Evolutionary conservation across 2,329 filamentous ascomycete species (phyloP).

Genomic region (Fusarium penzigii): DNA sequence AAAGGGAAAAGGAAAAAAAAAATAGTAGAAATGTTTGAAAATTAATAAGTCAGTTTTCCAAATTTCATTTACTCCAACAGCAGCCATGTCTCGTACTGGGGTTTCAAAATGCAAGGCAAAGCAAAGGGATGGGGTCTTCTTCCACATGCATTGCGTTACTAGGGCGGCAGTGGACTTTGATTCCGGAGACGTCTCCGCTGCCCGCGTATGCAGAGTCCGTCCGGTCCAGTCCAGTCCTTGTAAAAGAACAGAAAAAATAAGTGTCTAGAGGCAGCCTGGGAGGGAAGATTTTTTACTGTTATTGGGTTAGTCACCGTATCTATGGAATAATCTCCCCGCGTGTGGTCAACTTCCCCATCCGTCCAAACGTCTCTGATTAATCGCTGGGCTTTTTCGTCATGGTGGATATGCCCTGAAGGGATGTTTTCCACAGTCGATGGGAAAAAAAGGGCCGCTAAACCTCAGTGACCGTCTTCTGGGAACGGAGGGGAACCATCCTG

Average conservation of each 20-base stretch:
- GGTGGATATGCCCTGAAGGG: slow-evolving; percentile 30
- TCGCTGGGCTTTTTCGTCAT: slow-evolving; percentile 31
- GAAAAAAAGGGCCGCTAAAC: slow-evolving; percentile 29
- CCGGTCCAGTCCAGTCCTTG: too few species aligned
- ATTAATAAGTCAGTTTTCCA: slow-evolving; percentile 6
- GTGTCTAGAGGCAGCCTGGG: neutral
- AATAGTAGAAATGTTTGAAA: too few species aligned
- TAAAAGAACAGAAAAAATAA: too few species aligned
- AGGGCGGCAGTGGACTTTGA: too few species aligned
- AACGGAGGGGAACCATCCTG: slow-evolving; percentile 21
- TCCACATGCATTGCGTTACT: too few species aligned
- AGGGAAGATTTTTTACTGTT: slow-evolving; percentile 1
- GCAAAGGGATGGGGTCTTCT: too few species aligned
- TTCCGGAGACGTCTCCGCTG: too few species aligned
- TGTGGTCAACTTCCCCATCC: slow-evolving; percentile 18
- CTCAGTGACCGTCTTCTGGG: slow-evolving; percentile 33
- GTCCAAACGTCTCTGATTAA: slow-evolving; percentile 23
- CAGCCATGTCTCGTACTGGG: neutral
- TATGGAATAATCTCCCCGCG: slow-evolving; percentile 27
- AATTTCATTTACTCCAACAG: slow-evolving; percentile 15
- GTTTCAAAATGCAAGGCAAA: too few species aligned
- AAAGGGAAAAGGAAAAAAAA: slow-evolving; percentile 15
- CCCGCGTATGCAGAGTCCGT: too few species aligned
- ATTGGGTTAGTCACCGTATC: too few species aligned
- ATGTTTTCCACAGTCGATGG: slow-evolving; percentile 19